Evolutionary conservation across 345 rosid genomes (phyloP), one percentile per base, ranked within the genome.

Genomic region (Geranium brycei): DNA sequence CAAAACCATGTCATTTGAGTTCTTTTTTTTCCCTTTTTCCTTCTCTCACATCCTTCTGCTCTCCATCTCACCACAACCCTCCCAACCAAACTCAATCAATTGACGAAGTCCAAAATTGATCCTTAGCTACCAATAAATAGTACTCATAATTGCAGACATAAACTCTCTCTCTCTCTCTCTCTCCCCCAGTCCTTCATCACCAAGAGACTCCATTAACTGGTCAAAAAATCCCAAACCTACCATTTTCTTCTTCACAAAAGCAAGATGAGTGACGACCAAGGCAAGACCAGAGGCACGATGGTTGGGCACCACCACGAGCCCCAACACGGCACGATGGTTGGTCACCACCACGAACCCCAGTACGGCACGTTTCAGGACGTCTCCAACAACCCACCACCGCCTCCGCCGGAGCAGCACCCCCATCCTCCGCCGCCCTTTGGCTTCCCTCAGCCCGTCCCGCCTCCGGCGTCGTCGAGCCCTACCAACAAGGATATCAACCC

Each of bases 321-420:
- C n/a, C n/a, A n/a, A n/a, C n/a, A n/a, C 6, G 38, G 38, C 38
- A 32, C 38, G 6, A 6, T 32, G 38, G 38, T 32, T 6, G 38
- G 38, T 3, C 38, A 32, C 6, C 38, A 17, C 56, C 65, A 14
- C 61, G 57, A 13, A 53, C 72, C 60, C 4, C 95, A 86, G 38
- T 93, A 93, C 76, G 99, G 96, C 12, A 90, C 99, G 4, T 93
- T 93, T 77, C 97, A 93, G 76, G 99, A 97, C 60, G 99, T 90
- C 35, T 87, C 96, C 65, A 90, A 86, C 72, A 90, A 83, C 75
- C 96, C 97, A 5, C 89, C 91, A 38, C 83, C 86, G 57, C 82
- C 38, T n/a, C n/a, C n/a, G n/a, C n/a, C n/a, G 3, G 4, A 32
- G 4, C 38, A 32, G 4, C 38, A 32, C 38, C 38, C 3, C 38